Conservation (phyloP, 2,329 filamentous ascomycete species). For the Fusarium aywerte region DNA sequence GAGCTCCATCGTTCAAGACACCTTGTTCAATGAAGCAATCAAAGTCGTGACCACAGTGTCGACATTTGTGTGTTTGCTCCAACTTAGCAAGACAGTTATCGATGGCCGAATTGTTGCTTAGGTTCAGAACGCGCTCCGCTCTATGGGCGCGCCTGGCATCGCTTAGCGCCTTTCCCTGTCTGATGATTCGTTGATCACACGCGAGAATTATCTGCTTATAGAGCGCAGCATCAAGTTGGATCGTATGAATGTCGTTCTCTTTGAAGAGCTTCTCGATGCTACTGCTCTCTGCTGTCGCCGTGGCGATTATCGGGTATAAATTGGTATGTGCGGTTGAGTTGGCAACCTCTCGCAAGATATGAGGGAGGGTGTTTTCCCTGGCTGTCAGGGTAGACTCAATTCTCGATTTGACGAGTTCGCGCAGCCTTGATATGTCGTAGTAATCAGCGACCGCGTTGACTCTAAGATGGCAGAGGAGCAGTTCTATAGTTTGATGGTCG, state of each 20-base stretch:
- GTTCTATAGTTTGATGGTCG: too few species aligned
- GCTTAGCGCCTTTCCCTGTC: not conserved
- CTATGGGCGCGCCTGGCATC: too few species aligned
- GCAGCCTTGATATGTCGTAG: not conserved
- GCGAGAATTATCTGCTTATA: not conserved
- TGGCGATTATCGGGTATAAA: not conserved
- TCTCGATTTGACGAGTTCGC: not conserved
- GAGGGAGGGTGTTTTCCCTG: not conserved
- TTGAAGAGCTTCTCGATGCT: not conserved
- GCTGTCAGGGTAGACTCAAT: not conserved
- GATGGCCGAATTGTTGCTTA: not conserved
- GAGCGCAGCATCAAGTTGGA: not conserved
- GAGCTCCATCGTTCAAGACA: too few species aligned
- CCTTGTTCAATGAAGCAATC: not conserved
- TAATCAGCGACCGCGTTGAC: constrained; percentile 2
- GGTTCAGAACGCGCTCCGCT: too few species aligned
- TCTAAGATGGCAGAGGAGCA: not conserved
- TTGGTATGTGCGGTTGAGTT: not conserved
- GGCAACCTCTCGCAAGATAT: not conserved
- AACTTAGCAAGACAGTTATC: not conserved
- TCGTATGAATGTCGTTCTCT: not conserved
- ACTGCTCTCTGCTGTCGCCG: not conserved
- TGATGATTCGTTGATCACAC: not conserved
- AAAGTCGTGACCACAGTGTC: not conserved
- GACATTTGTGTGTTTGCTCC: not conserved